Conservation (phyloP, 2,329 filamentous ascomycete genomes). For the Mariannaea elegans region DNA sequence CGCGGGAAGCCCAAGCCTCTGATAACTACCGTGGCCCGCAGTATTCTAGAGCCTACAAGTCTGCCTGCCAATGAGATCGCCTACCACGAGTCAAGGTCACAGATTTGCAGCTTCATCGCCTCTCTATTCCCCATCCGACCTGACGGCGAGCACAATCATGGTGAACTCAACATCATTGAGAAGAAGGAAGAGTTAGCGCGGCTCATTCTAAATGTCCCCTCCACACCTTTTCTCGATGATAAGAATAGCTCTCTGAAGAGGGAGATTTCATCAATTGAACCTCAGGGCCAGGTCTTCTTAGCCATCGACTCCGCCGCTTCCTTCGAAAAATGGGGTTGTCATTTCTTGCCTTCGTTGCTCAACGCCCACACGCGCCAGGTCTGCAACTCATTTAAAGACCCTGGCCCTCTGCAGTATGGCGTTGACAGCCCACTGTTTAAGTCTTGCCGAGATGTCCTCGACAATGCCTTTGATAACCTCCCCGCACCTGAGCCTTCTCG, state of each 20-base stretch:
- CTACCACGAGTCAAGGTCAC: slow-evolving; percentile 62
- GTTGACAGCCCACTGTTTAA: slow-evolving; percentile 60
- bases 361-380: slow-evolving; percentile 65
- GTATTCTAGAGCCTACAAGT: slow-evolving; percentile 28
- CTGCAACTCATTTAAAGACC: slow-evolving; percentile 71
- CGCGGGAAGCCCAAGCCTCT: slow-evolving; percentile 4
- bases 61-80: slow-evolving; percentile 49
- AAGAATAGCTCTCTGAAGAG: slow-evolving; percentile 57
- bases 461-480: slow-evolving; percentile 58
- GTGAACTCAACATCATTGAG: background rate
- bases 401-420: slow-evolving; percentile 65
- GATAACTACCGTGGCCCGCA: slow-evolving; percentile 19
- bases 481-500: slow-evolving; percentile 54
- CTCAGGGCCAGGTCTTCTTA: slow-evolving; percentile 59
- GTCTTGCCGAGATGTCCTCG: slow-evolving; percentile 58
- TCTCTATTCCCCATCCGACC: slow-evolving; percentile 50
- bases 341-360: slow-evolving; percentile 66
- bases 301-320: slow-evolving; percentile 52
- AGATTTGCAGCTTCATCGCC: slow-evolving; percentile 60
- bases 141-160: slow-evolving; percentile 44
- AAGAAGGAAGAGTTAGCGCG: slow-evolving; percentile 37
- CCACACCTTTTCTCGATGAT: slow-evolving; percentile 46
- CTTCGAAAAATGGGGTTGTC: slow-evolving; percentile 62
- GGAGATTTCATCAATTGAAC: slow-evolving; percentile 56
- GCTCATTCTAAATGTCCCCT: slow-evolving; percentile 48